Percentiles rank a stretch among this genome's conserved stretches.
Conservation (phyloP, 805 yeast genomes). For the Phaffomyces thermotolerans region DNA sequence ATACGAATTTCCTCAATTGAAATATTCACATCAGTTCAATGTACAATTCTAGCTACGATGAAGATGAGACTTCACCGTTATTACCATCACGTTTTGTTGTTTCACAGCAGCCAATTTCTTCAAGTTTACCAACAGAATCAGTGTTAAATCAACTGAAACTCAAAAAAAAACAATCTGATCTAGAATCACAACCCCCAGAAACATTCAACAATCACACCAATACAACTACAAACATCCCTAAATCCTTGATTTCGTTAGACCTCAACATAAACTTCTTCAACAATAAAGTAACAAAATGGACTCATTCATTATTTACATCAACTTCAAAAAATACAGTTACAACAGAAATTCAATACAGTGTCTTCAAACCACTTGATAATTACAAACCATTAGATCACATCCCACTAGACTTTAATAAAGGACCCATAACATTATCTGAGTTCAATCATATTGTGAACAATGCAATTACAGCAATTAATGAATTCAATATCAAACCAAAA, state of each 20-base stretch:
- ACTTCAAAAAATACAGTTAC: slow-evolving; percentile 14
- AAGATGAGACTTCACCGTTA: not conserved
- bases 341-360: slow-evolving; percentile 48
- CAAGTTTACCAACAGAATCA: slow-evolving; percentile 10
- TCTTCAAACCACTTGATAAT: slow-evolving; percentile 37
- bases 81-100: not conserved
- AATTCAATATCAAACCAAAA: slow-evolving; percentile 37
- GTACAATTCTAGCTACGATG: not conserved
- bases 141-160: not conserved
- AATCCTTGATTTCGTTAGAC: slow-evolving; percentile 21
- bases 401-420: slow-evolving; percentile 22
- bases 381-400: slow-evolving; percentile 21
- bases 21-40: not conserved
- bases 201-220: not conserved
- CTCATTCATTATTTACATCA: slow-evolving; percentile 23
- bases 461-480: slow-evolving; percentile 38
- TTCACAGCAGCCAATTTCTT: slow-evolving; percentile 5
- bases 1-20: not conserved
- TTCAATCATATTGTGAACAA: slow-evolving; percentile 37
- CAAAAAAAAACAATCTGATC: not conserved
- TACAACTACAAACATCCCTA: slow-evolving; percentile 11
- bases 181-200: not conserved
- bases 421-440: slow-evolving; percentile 23
- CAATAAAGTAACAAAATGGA: slow-evolving; percentile 23
- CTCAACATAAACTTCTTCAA: slow-evolving; percentile 15